Conservation (phyloP, 176 grass and related monocot species). For the Raddia distichophylla region DNA sequence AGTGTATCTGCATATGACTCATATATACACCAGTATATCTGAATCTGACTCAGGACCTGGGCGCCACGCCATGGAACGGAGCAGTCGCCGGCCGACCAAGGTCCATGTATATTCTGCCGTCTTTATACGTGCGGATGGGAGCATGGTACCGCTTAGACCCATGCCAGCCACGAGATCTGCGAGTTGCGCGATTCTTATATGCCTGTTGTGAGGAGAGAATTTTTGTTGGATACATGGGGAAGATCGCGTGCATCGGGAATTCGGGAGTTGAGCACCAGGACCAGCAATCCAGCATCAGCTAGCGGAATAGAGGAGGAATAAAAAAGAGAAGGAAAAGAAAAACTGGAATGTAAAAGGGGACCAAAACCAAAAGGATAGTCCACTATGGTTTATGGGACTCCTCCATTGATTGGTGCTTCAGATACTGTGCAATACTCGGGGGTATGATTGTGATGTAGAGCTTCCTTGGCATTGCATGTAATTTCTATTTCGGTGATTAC, state of each 20-base stretch:
- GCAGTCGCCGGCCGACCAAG: background rate
- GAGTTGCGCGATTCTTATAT: background rate
- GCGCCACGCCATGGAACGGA: slow-evolving; percentile 15
- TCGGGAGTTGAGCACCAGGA: too few relatives aligned
- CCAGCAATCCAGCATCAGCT: background rate
- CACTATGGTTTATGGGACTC: background rate
- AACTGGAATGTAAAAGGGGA: background rate
- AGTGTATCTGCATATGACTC: too few relatives aligned
- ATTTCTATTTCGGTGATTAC: background rate
- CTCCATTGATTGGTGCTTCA: background rate
- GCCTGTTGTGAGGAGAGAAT: background rate
- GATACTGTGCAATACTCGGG: background rate
- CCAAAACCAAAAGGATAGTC: background rate
- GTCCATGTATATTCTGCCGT: background rate
- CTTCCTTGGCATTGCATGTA: slow-evolving; percentile 3
- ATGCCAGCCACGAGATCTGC: slow-evolving; percentile 5
- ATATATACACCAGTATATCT: background rate
- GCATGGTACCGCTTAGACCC: background rate
- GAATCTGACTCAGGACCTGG: background rate
- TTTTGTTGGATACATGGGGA: background rate
- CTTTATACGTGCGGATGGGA: slow-evolving; percentile 11
- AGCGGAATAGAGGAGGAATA: background rate
- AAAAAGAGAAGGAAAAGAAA: background rate
- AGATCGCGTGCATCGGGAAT: background rate
- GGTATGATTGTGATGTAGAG: slow-evolving; percentile 1